phyloP scores from a whole-genome alignment of 257 asterid genomes.

The Capsicum baccatum region DNA sequence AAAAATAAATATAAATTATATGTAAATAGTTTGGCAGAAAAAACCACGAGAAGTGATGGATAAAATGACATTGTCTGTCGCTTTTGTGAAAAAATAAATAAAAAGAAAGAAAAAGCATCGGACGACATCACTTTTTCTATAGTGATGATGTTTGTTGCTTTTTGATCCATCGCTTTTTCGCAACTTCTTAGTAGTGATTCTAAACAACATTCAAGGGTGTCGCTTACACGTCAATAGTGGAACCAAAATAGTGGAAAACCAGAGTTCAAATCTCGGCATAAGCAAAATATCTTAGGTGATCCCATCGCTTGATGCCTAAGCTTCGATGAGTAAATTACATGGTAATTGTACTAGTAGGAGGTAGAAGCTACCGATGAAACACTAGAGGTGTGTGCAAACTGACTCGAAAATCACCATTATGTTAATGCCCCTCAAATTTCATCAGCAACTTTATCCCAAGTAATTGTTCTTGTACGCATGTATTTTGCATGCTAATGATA shows the following conservation, averaged over 20 bases:
- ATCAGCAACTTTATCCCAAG: background rate
- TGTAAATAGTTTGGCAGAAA: too few relatives aligned
- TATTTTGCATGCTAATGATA: background rate
- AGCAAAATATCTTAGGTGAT: background rate
- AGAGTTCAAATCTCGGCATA: background rate
- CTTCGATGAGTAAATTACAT: background rate
- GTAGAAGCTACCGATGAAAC: background rate
- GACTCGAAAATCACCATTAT: background rate
- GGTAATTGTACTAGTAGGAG: background rate
- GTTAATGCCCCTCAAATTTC: background rate
- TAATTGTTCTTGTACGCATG: background rate
- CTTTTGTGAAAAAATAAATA: too few relatives aligned
- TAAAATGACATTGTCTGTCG: too few relatives aligned
- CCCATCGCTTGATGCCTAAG: background rate
- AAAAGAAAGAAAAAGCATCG: too few relatives aligned
- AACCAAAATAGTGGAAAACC: background rate
- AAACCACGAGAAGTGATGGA: too few relatives aligned
- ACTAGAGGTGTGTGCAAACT: background rate
- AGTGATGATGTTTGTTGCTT: too few relatives aligned
- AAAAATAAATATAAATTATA: too few relatives aligned
- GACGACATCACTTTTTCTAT: too few relatives aligned
- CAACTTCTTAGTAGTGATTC: too few relatives aligned
- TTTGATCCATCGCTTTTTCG: too few relatives aligned
- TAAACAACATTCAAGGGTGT: background rate
- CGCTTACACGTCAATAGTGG: background rate